A percentile compares a stretch with the other conserved stretches of the same genome.
Evolutionary conservation across 2,329 filamentous ascomycete genomes (phyloP).

Genomic region (Calonectria crousiana): DNA sequence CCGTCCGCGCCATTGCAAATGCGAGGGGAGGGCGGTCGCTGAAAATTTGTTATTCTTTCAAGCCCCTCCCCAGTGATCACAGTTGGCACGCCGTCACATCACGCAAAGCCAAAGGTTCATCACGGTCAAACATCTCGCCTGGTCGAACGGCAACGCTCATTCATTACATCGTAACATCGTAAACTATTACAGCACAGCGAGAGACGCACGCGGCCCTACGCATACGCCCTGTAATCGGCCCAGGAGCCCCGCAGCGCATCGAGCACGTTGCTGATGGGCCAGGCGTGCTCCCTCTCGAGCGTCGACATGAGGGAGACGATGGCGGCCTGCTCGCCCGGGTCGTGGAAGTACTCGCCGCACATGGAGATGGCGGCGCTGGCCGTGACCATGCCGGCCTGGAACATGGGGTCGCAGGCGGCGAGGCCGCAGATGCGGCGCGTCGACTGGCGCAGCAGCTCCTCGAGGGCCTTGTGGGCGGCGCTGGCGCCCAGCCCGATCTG

Average conservation of each 20-base stretch:
- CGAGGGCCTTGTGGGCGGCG: constrained; percentile 26
- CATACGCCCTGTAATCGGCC: constrained; percentile 1
- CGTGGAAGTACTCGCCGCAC: constrained; percentile 34
- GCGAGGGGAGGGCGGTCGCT: no score
- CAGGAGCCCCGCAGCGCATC: constrained; percentile 6
- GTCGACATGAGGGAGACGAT: constrained; percentile 21
- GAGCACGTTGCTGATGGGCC: constrained; percentile 19
- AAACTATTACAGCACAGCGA: not conserved
- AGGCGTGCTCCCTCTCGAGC: constrained; percentile 31
- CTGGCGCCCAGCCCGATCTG: constrained; percentile 26
- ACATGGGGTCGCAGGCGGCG: constrained; percentile 14
- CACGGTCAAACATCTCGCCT: not conserved
- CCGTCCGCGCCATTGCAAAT: no score
- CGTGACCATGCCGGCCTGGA: constrained; percentile 26
- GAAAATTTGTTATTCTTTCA: no score
- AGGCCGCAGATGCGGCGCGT: constrained; percentile 27
- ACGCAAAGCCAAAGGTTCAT: not conserved
- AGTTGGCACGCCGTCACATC: not conserved
- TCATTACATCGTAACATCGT: not conserved
- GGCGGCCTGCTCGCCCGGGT: constrained; percentile 24
- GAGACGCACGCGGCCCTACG: no score
- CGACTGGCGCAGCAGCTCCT: constrained; percentile 22
- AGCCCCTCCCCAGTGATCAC: no score
- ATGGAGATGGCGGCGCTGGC: constrained; percentile 30
- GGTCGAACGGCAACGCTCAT: not conserved